phyloP scores from a whole-genome alignment of 2,329 filamentous ascomycete species.

The Exutisphaerella laricina region DNA sequence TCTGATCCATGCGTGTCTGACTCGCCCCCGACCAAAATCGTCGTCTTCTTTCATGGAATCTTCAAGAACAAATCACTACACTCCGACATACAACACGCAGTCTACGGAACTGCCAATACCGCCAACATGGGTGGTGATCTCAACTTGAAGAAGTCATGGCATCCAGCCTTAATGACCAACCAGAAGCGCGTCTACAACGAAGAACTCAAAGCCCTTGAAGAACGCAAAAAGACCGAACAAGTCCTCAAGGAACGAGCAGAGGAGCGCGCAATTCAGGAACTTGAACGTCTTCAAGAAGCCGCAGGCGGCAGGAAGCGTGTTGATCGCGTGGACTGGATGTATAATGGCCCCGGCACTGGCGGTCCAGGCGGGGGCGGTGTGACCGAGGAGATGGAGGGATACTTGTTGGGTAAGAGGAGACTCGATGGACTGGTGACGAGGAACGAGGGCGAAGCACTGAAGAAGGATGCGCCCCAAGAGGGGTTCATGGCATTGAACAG shows the following conservation, averaged over 20 bases:
- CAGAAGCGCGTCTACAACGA: constrained; percentile 86
- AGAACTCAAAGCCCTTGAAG: constrained; percentile 85
- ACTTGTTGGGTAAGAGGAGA: constrained; percentile 82
- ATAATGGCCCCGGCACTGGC: constrained; percentile 74
- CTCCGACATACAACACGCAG: constrained; percentile 9
- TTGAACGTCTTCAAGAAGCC: constrained; percentile 82
- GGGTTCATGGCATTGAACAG: constrained; percentile 51
- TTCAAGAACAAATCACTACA: too few relatives aligned
- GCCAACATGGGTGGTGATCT: constrained; percentile 85
- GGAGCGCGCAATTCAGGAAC: constrained; percentile 85
- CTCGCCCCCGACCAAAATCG: too few relatives aligned
- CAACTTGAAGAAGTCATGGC: constrained; percentile 89
- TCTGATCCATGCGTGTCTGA: too few relatives aligned
- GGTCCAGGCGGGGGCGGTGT: constrained; percentile 60
- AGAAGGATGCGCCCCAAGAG: constrained; percentile 55
- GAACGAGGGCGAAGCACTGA: constrained; percentile 71
- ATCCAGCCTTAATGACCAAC: constrained; percentile 84
- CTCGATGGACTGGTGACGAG: constrained; percentile 84
- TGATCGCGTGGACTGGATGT: constrained; percentile 97
- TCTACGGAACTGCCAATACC: constrained; percentile 14
- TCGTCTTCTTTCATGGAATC: too few relatives aligned
- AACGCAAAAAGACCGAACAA: constrained; percentile 89
- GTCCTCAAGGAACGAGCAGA: constrained; percentile 90
- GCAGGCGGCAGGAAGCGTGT: constrained; percentile 75
- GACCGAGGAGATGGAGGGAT: constrained; percentile 86